phyloP scores from a whole-genome alignment of 169 alveolate species.

The Plasmodium ovale region DNA sequence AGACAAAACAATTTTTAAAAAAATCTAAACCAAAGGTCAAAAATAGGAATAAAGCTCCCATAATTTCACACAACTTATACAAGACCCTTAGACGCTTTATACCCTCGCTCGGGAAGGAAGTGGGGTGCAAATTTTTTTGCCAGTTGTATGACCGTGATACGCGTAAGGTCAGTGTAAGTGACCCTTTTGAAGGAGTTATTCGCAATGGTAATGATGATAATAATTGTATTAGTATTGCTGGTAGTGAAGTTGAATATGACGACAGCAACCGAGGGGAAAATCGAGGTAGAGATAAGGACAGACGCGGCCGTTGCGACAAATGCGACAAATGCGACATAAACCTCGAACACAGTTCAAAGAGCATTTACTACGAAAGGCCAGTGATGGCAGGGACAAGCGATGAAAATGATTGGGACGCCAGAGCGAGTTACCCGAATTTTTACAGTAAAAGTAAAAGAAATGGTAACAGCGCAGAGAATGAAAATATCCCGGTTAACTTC shows the following conservation, averaged over 20 bases:
- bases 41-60: background rate
- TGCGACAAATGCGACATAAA: no score
- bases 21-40: background rate
- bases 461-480: background rate
- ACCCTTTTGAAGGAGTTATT: no score
- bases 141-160: background rate
- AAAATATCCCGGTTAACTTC: background rate
- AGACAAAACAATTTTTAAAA: constrained; percentile 6
- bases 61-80: background rate
- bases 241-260: no score
- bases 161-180: no score
- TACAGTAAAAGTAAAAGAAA: background rate
- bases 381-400: background rate
- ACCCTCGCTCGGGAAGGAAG: background rate
- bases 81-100: background rate
- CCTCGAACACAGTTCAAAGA: background rate
- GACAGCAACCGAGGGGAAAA: no score
- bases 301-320: no score
- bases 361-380: background rate
- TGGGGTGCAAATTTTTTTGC: background rate
- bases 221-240: no score
- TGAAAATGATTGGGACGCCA: background rate
- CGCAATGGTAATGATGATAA: no score
- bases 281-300: no score
- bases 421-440: background rate